phyloP scores from a whole-genome alignment of 2,329 filamentous ascomycete genomes.

The Phoma sp. region DNA sequence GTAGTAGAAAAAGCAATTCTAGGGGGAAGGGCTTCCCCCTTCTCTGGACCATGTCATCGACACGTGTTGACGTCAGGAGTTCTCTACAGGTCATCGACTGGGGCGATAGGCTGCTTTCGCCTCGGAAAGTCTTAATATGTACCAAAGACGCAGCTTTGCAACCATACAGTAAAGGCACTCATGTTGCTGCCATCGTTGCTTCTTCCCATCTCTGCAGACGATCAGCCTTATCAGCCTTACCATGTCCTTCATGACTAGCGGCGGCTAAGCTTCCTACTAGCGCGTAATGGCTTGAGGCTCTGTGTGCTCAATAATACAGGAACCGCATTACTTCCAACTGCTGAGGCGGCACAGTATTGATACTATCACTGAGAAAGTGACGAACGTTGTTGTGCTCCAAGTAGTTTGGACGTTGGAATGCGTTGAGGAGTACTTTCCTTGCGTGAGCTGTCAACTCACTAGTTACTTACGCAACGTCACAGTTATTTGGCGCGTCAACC shows the following conservation, averaged over 20 bases:
- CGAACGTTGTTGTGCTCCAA: background rate
- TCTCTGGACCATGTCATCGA: conserved; percentile 1
- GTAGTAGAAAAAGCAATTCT: background rate
- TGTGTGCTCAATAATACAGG: conserved; percentile 18
- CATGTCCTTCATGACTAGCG: conserved; percentile 28
- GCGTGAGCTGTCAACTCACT: conserved; percentile 32
- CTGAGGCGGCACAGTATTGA: background rate
- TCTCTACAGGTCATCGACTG: background rate
- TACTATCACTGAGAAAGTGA: background rate
- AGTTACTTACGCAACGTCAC: conserved; percentile 34
- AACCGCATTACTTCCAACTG: background rate
- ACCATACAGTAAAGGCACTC: too few species aligned
- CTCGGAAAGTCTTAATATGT: background rate
- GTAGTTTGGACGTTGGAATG: conserved; percentile 12
- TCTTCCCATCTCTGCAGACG: too few species aligned
- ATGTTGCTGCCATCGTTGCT: background rate
- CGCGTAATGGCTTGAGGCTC: conserved; percentile 20
- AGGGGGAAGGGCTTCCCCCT: background rate
- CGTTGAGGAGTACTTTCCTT: conserved; percentile 6
- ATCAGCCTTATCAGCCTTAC: conserved; percentile 15
- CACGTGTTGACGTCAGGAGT: conserved; percentile 17
- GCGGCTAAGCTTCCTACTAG: conserved; percentile 42
- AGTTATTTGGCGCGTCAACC: conserved; percentile 22
- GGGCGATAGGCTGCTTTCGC: background rate
- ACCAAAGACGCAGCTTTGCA: too few species aligned